Percentiles rank a stretch among this genome's conserved stretches.
Conservation (phyloP, 192 early-diverging fungal genomes). For the Gamsiella multidivaricata region DNA sequence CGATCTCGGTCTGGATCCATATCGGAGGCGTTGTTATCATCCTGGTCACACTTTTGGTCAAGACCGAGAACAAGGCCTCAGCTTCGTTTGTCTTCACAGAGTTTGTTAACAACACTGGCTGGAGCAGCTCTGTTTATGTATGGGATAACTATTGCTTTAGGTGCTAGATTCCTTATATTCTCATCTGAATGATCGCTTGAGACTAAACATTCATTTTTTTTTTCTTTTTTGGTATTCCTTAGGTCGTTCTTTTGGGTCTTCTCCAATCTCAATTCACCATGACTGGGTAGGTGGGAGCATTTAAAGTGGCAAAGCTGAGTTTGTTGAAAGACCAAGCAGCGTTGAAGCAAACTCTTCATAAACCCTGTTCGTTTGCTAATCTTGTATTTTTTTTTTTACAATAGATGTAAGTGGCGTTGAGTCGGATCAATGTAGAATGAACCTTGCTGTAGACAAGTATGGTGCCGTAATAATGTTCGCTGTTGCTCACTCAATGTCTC, state of each 20-base stretch:
- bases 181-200: neutral
- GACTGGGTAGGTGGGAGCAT: conserved; percentile 37
- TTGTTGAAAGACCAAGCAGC: too few species aligned
- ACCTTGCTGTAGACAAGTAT: too few species aligned
- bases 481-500: too few species aligned
- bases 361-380: too few species aligned
- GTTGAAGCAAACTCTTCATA: too few species aligned
- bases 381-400: conserved; percentile 2
- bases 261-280: conserved; percentile 61
- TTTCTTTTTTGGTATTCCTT: neutral
- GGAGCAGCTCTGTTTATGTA: conserved; percentile 49
- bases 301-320: neutral
- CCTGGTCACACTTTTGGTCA: conserved; percentile 53
- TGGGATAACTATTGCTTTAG: neutral
- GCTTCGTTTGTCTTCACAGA: conserved; percentile 59
- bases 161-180: neutral
- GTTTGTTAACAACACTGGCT: conserved; percentile 62
- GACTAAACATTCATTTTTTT: too few species aligned
- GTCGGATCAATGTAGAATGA: too few species aligned
- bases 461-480: too few species aligned
- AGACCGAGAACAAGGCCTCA: conserved; percentile 50
- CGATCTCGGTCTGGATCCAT: conserved; percentile 48
- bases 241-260: conserved; percentile 60
- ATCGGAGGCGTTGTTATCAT: conserved; percentile 60
- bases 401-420: conserved; percentile 9